phyloP scores from a whole-genome alignment of 768 basidiomycete species.

The Xerocomus brunneocitrinus region DNA sequence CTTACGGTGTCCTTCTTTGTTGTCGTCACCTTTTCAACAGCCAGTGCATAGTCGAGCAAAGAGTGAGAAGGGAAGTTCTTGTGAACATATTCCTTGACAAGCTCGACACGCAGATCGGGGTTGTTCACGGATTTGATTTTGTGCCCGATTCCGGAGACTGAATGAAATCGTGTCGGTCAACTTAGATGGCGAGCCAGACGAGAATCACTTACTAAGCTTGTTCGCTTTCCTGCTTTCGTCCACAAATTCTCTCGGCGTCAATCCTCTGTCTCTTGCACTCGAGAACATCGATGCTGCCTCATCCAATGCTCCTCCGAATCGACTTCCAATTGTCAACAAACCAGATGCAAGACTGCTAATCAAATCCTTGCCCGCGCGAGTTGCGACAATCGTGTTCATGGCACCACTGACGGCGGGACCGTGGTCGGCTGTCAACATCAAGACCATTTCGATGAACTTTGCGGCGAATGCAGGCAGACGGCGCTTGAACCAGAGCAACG shows the following conservation, averaged over 20 bases:
- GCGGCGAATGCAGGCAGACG: slow-evolving; percentile 87
- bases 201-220: slow-evolving; percentile 72
- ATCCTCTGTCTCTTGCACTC: slow-evolving; percentile 80
- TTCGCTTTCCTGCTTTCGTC: slow-evolving; percentile 89
- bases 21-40: slow-evolving; percentile 96
- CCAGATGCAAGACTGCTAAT: slow-evolving; percentile 95
- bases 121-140: slow-evolving; percentile 99
- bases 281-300: slow-evolving; percentile 98
- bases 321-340: slow-evolving; percentile 94
- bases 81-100: slow-evolving; percentile 91
- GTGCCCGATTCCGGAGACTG: slow-evolving; percentile 97
- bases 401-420: slow-evolving; percentile 97
- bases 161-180: slow-evolving; percentile 5
- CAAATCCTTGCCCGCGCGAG: slow-evolving; percentile 98
- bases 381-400: slow-evolving; percentile 99
- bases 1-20: slow-evolving; percentile 91
- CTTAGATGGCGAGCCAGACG: neutral
- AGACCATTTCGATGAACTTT: slow-evolving; percentile 99
- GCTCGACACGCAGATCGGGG: slow-evolving; percentile 88
- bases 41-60: slow-evolving; percentile 90
- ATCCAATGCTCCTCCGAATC: slow-evolving; percentile 98
- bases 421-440: slow-evolving; percentile 99
- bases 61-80: slow-evolving; percentile 96
- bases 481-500: slow-evolving; percentile 97
- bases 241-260: slow-evolving; percentile 98